A percentile compares a stretch with the other conserved stretches of the same genome.
phyloP scores from a whole-genome alignment of 306 rosid genomes.

The Begonia loranthoides region DNA sequence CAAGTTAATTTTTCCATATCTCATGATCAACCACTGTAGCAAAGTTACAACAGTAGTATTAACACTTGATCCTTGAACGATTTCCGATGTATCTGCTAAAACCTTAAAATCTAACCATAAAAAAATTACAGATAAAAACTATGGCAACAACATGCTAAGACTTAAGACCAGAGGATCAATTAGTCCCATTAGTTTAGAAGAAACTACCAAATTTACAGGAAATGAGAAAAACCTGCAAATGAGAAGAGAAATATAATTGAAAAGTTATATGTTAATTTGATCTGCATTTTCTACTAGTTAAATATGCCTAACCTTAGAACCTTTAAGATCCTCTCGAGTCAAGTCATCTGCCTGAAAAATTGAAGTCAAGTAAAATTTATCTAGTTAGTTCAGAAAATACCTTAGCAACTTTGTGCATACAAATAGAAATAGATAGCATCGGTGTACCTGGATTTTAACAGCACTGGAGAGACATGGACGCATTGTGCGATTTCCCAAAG shows the following conservation, averaged over 20 bases:
- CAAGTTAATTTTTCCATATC: constrained; percentile 57
- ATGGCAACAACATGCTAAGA: too few relatives aligned
- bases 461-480: constrained; percentile 90
- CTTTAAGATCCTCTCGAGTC: constrained; percentile 68
- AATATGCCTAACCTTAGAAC: constrained; percentile 59
- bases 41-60: constrained; percentile 8
- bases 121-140: too few relatives aligned
- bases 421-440: not conserved
- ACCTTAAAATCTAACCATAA: too few relatives aligned
- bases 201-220: too few relatives aligned
- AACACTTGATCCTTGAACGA: too few relatives aligned
- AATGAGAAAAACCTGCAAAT: not conserved
- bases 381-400: too few relatives aligned
- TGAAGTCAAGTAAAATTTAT: too few relatives aligned
- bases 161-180: too few relatives aligned
- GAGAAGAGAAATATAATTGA: not conserved
- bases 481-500: constrained; percentile 75
- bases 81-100: too few relatives aligned
- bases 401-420: not conserved
- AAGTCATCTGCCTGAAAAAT: constrained; percentile 55
- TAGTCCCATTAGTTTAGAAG: too few relatives aligned
- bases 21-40: constrained; percentile 82
- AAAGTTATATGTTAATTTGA: not conserved
- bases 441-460: constrained; percentile 69
- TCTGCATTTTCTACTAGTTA: constrained; percentile 2